These are phyloP conservation scores for Vigna mungo DNA, from an alignment of 306 rosid genomes.

Conservation along the genomic window DNA sequence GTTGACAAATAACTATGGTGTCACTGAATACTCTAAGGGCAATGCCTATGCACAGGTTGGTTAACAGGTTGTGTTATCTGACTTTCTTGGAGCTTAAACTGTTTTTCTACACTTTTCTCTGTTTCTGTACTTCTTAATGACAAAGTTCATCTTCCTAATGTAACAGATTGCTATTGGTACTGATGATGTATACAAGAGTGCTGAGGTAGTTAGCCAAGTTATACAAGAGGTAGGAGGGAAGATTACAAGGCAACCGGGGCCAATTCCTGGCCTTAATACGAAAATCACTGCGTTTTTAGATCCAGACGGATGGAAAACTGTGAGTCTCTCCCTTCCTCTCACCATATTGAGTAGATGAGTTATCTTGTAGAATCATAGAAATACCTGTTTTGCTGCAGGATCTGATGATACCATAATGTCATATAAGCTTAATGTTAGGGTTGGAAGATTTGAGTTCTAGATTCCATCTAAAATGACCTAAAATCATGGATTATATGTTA, in stretches of 20 bases:
- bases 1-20: constrained; percentile 89
- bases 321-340: constrained; percentile 43
- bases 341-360: not conserved
- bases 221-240: constrained; percentile 91
- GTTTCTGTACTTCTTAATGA: constrained; percentile 11
- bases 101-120: constrained; percentile 3
- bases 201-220: constrained; percentile 68
- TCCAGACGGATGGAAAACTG: constrained; percentile 98
- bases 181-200: constrained; percentile 93
- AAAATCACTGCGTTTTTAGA: constrained; percentile 78
- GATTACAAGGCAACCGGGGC: constrained; percentile 87
- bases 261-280: constrained; percentile 81
- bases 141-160: constrained; percentile 26
- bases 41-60: constrained; percentile 91
- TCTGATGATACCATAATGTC: not conserved
- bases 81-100: constrained; percentile 1
- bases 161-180: constrained; percentile 89
- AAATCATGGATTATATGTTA: not conserved
- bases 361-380: not conserved
- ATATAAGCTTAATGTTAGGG: constrained; percentile 4
- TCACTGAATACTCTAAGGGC: constrained; percentile 84
- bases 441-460: not conserved
- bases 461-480: constrained; percentile 17
- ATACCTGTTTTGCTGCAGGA: not conserved
- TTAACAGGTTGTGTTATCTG: constrained; percentile 4